phyloP scores from a whole-genome alignment of 1,139 yeast species.

The Fermentozyma sake region DNA sequence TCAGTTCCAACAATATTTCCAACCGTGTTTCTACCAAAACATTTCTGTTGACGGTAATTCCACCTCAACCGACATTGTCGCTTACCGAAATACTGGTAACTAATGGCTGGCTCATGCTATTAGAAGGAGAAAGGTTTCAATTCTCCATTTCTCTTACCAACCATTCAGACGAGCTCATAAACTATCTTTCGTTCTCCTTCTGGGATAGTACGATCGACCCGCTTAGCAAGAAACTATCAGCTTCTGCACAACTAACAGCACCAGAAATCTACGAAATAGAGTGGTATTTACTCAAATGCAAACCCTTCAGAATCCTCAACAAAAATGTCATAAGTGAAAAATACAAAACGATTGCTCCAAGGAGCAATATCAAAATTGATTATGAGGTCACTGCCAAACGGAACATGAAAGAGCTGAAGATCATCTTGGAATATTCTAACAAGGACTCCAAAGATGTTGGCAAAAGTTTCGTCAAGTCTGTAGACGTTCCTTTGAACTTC shows the following conservation, averaged over 20 bases:
- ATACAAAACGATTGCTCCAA: constrained; percentile 31
- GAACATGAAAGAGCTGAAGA: constrained; percentile 63
- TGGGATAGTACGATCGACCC: constrained; percentile 74
- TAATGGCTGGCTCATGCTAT: constrained; percentile 69
- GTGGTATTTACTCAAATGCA: constrained; percentile 55
- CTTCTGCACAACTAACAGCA: constrained; percentile 37
- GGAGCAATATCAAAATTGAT: constrained; percentile 36
- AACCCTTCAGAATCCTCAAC: constrained; percentile 49
- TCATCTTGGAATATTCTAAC: constrained; percentile 67
- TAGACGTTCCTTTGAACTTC: constrained; percentile 61
- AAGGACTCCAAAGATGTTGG: constrained; percentile 18
- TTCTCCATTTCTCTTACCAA: constrained; percentile 56
- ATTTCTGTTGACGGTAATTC: constrained; percentile 41
- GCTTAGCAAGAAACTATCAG: constrained; percentile 35
- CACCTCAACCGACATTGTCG: constrained; percentile 64
- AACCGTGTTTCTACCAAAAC: constrained; percentile 17
- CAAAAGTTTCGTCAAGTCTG: constrained; percentile 45
- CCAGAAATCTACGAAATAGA: constrained; percentile 74
- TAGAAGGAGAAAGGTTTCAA: constrained; percentile 66
- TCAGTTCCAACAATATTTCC: constrained; percentile 14
- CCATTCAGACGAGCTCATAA: constrained; percentile 51
- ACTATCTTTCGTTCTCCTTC: constrained; percentile 57
- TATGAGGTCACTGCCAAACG: constrained; percentile 69
- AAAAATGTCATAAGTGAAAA: constrained; percentile 31
- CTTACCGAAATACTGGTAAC: constrained; percentile 51